Evolutionary conservation across 805 yeast species (phyloP).

Genomic region (Ogataea pilisensis): DNA sequence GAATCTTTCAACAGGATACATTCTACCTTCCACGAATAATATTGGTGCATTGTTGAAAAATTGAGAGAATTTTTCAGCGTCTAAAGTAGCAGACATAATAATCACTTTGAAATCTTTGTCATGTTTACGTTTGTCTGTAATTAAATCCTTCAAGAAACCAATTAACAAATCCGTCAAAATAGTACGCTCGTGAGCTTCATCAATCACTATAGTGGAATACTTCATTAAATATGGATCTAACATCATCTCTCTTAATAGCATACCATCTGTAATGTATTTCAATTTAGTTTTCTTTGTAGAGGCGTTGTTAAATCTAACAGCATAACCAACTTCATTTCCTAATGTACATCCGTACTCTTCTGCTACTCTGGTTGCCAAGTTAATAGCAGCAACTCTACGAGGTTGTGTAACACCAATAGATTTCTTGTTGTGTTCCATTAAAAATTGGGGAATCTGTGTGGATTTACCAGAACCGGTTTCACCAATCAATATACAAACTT

Average conservation of each 20-base stretch:
- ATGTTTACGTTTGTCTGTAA: conserved; percentile 44
- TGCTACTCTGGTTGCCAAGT: conserved; percentile 87
- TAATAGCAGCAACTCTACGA: conserved; percentile 95
- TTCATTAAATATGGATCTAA: conserved; percentile 56
- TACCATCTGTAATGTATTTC: conserved; percentile 94
- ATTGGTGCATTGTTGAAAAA: conserved; percentile 83
- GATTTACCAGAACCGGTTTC: conserved; percentile 99
- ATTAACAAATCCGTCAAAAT: conserved; percentile 83
- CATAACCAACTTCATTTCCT: conserved; percentile 86
- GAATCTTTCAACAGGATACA: conserved; percentile 73
- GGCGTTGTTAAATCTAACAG: conserved; percentile 86
- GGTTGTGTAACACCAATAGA: conserved; percentile 93
- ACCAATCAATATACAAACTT: conserved; percentile 82
- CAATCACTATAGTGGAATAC: conserved; percentile 77
- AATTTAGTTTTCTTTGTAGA: conserved; percentile 54
- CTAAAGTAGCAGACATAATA: conserved; percentile 95
- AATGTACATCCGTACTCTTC: conserved; percentile 75
- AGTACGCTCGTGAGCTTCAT: conserved; percentile 98
- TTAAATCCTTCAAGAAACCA: conserved; percentile 77
- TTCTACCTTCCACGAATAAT: conserved; percentile 82
- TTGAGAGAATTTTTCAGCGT: conserved; percentile 78
- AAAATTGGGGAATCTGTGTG: conserved; percentile 91
- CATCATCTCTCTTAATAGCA: conserved; percentile 90
- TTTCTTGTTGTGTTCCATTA: conserved; percentile 51
- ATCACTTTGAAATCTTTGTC: conserved; percentile 56